These are phyloP conservation scores for Berberis thunbergii DNA, from an alignment of 164 flowering plant species.

Conservation along the genomic window DNA sequence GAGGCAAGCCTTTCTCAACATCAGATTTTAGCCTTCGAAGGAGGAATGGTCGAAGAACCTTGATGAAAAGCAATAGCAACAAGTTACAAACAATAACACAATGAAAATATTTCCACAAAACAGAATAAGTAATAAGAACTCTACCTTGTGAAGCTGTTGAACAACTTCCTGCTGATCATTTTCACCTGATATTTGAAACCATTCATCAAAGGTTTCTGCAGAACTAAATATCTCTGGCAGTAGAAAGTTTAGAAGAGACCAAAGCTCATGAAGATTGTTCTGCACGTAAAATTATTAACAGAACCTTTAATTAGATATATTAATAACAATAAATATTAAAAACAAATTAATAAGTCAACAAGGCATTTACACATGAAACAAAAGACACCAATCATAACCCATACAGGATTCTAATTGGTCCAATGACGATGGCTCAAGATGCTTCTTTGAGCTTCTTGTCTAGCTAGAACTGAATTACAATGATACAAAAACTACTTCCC, in stretches of 20 bases:
- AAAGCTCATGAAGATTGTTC: slow-evolving; percentile 98
- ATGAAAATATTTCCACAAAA: neutral
- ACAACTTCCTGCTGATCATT: slow-evolving; percentile 98
- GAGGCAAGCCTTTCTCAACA: slow-evolving; percentile 99
- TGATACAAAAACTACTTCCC: no score
- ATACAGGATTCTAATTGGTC: no score
- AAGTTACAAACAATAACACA: neutral
- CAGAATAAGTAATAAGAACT: neutral
- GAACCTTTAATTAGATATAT: neutral
- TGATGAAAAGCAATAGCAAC: neutral
- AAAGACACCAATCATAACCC: no score
- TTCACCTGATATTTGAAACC: slow-evolving; percentile 99
- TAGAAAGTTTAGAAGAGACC: slow-evolving; percentile 95
- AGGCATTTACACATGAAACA: no score
- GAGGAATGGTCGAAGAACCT: slow-evolving; percentile 98
- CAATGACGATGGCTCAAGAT: no score
- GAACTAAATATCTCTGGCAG: slow-evolving; percentile 97
- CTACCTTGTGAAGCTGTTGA: slow-evolving; percentile 97
- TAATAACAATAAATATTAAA: no score
- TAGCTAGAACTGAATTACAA: no score
- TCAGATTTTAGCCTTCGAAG: slow-evolving; percentile 95
- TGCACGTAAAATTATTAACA: slow-evolving; percentile 25
- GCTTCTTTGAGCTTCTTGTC: no score
- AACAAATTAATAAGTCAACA: no score
- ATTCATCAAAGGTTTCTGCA: slow-evolving; percentile 98